Base-by-base conservation (phyloP, 179 eudicot genomes). In the Sideroxylon spinosum region DNA sequence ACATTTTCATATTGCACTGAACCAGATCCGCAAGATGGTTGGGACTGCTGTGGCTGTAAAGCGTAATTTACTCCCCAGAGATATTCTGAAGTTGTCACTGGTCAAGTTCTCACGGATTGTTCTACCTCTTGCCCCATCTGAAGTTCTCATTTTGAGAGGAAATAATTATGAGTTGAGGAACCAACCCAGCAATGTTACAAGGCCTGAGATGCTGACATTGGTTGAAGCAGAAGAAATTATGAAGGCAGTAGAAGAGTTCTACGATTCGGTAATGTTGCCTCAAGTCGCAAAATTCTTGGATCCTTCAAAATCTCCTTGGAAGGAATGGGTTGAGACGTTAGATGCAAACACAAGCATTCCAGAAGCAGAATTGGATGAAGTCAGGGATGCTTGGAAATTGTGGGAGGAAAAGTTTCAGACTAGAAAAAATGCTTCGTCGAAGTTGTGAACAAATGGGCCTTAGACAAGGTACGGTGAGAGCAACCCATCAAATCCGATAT, bases 11-110 rank as follows among this genome's bases (percentile, higher is more conserved):
- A 53, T 52, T 77, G 80, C 25, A 65, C 57, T 77, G 76, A 68
- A 71, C 76, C 95, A 94, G 98, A 94, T 94, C 81, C 97, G 97
- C 81, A 94, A 94, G 89, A 94, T 94, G 98, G 90, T 93, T 68
- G 98, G 97, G 59, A 89, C 98, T 49, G 97, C 95, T 22, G 89
- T 94, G 23, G 97, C 98, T 0, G 87, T 93, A 56, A 94, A 94
- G 83, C 97, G 98, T 44, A 84, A 87, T n/a, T 79, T 94, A 79
- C 90, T 94, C 46, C 93, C 94, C 65, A 87, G 89, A 81, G 98
- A 94, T 81, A 81, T 93, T 73, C 63, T 94, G 49, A 73, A 81
- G 76, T 29, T 93, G 82, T 94, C 97, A 4, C 88, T 94, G 61
- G 85, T 85, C 88, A 94, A 94, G 83, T 93, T 89, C 80, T 87